Base-by-base conservation (phyloP, 495 filamentous ascomycete genomes). In the Bathelium albidoporum region DNA sequence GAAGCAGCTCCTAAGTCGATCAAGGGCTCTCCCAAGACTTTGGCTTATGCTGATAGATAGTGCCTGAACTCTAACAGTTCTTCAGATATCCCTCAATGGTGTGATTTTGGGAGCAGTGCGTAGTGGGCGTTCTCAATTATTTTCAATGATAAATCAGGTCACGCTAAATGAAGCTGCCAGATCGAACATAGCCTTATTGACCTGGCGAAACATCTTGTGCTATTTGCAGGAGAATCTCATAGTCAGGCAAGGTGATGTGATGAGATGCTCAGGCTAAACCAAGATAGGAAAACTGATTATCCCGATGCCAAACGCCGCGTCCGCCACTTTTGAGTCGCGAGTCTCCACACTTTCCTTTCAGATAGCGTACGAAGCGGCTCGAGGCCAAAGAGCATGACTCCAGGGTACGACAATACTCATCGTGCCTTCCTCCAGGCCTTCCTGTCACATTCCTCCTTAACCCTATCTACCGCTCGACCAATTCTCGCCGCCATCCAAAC, bases 361-460 rank as follows among this genome's bases (percentile, higher is more conserved):
- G 43, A 49, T n/a, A 49, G 18, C 10, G 43, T 3, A 49, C n/a
- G 43, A 49, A 18, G 20, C 5, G 3, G 20, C 9, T 20, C 10
- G 9, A 9, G 20, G 5, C 43, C 11, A 3, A 20, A 3, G 43
- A n/a, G 26, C n/a, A 55, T 29, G 49, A 9, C 49, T 2, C 24
- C 49, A 16, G 44, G 11, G 24, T 77, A 76, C 68, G 76, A 85
- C 72, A 82, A 96, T 70, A 79, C 80, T 68, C 89, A 97, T 73
- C 88, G 90, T 53, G 91, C 93, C n/a, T 96, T 98, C 70, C 77
- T 97, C 0, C 94, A 98, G 77, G 89, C 88, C 65, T 88, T 98
- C 70, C 83, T 97, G 72, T 84, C 87, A 2, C 85, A 85, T 20
- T 86, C 87, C 9, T 82, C 83, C 26, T 77, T 96, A 72, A 96